Base-by-base conservation (phyloP, 108 stramenopile genomes). In the Cyclostephanos invisitatus region DNA sequence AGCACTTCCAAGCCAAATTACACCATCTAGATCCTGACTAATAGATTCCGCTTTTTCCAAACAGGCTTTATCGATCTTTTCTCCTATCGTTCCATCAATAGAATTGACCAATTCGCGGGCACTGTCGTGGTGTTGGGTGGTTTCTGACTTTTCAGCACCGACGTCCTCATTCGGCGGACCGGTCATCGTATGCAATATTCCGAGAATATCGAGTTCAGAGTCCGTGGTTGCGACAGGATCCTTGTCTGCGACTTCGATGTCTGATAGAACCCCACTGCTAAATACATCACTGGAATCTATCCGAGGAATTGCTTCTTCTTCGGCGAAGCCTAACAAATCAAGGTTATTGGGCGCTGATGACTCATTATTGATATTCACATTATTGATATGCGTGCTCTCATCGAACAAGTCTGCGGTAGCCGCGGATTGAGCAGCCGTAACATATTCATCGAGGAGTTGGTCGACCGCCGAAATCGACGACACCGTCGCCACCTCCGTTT, bases 401-500 rank as follows among this genome's bases (percentile, higher is more conserved):
- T 57, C 60, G 35, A 61, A 42, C 60, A 61, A 21, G n/a, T 61
- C 60, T 18, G 6, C 7, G 36, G 18, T 14, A 18, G 60, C 18
- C 40, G 36, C 60, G 29, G 58, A 20, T 25, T 54, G 20, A 54
- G 22, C 9, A 24, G 25, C 53, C 53, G 53, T 54, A 18, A 24
- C 11, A 27, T 15, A 8, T 25, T 54, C 53, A 27, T 27, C 11
- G 22, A 25, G 53, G 53, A 8, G 22, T 27, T 25, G 53, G 25
- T 54, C 53, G 7, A 12, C 53, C 9, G 53, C 53, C 53, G 53
- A 54, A 54, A 27, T 54, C 10, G 53, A n/a, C 51, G 51, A 53
- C 24, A 18, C 24, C 24, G 51, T 25, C 25, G 22, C 53, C 53
- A 25, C 53, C 25, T 54, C 53, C 22, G 0, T 25, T 54, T 54